Conservation (phyloP, 2,329 filamentous ascomycete genomes). For the Cordyceps cicadae region DNA sequence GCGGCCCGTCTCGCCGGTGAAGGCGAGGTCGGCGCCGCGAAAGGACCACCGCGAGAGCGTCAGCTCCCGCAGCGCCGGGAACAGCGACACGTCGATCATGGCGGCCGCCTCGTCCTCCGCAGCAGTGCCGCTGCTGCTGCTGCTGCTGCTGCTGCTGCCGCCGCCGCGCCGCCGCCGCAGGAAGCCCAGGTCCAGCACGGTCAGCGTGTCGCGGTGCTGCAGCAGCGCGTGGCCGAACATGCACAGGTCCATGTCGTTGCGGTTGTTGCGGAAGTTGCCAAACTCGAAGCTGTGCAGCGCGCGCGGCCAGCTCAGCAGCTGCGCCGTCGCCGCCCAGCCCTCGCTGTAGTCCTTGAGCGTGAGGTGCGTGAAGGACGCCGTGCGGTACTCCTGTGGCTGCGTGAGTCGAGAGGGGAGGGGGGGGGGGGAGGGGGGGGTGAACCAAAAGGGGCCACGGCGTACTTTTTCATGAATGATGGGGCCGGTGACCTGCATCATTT, state of each 20-base stretch:
- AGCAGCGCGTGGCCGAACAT: neutral
- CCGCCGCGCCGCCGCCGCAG: neutral
- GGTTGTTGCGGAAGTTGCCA: constrained; percentile 2
- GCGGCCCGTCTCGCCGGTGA: neutral
- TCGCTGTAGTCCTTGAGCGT: constrained; percentile 1
- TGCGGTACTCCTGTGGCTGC: neutral
- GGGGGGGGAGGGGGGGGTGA: too few relatives aligned
- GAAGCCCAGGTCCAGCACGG: neutral
- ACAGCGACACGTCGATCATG: neutral
- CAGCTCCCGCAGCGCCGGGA: neutral
- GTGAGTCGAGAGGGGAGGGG: neutral
- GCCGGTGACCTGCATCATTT: neutral
- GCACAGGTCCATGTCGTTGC: neutral
- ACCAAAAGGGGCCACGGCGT: too few relatives aligned
- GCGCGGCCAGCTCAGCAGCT: neutral
- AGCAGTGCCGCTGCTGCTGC: too few relatives aligned
- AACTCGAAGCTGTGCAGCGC: constrained; percentile 1
- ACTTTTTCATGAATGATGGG: neutral
- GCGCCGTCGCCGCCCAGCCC: neutral
- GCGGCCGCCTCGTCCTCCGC: neutral
- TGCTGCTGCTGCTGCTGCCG: too few relatives aligned
- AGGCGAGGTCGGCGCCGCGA: neutral
- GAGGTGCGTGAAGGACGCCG: neutral
- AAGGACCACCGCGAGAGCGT: neutral
- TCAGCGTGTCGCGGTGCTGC: neutral